Evolutionary conservation across 148 eudicot species (phyloP).

Genomic region (Camellia sinensis): DNA sequence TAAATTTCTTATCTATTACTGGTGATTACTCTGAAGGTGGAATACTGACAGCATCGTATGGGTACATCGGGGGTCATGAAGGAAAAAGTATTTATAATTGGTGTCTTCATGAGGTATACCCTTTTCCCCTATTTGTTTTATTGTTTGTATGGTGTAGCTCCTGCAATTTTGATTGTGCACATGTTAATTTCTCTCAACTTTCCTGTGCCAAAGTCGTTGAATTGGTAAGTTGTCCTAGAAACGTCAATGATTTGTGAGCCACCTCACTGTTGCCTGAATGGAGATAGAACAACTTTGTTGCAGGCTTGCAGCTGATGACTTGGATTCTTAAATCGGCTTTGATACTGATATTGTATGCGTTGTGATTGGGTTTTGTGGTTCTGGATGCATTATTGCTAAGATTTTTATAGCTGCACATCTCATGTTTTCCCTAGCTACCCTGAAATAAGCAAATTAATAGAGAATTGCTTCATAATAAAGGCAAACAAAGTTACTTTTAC

Average conservation of each 20-base stretch:
- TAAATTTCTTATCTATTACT: constrained; percentile 88
- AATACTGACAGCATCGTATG: constrained; percentile 89
- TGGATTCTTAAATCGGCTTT: neutral
- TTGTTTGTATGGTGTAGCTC: neutral
- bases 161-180: neutral
- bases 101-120: constrained; percentile 87
- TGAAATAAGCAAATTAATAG: neutral
- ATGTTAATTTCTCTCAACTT: neutral
- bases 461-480: neutral
- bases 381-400: constrained; percentile 5
- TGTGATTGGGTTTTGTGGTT: neutral
- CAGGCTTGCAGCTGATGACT: constrained; percentile 1
- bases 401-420: neutral
- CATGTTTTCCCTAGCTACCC: neutral
- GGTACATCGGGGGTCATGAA: constrained; percentile 97
- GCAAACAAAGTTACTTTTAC: neutral
- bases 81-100: constrained; percentile 85
- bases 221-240: neutral
- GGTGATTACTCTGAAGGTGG: constrained; percentile 92
- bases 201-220: neutral
- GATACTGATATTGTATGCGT: neutral
- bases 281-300: neutral
- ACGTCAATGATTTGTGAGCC: neutral
- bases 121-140: neutral
- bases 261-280: neutral